Percentiles rank a stretch among this genome's conserved stretches.
Conservation (phyloP, 139 green algal genomes). For the Chlorella sorokiniana region DNA sequence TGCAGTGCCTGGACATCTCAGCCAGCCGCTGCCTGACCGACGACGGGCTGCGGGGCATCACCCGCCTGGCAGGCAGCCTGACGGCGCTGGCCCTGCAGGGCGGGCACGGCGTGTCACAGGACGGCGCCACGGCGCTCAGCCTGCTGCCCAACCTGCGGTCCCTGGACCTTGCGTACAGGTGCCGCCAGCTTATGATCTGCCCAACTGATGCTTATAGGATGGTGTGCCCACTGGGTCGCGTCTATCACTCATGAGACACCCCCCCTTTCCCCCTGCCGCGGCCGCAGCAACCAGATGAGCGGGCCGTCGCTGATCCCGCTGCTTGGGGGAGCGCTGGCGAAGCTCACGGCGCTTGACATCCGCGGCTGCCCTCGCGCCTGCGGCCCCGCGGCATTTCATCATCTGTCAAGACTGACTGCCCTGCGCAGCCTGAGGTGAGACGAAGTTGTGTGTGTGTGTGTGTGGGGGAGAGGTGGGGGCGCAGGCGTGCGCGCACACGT, state of each 20-base stretch:
- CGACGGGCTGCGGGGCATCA: conserved; percentile 1
- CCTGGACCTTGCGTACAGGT: conserved; percentile 3
- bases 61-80: background rate
- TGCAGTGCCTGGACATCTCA: conserved; percentile 14
- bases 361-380: background rate
- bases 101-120: background rate
- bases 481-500: too few relatives aligned
- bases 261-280: background rate
- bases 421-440: background rate
- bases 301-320: background rate
- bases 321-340: background rate
- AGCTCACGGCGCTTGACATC: background rate
- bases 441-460: background rate
- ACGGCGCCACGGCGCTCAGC: conserved; percentile 15
- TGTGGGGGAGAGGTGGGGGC: too few relatives aligned
- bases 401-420: background rate
- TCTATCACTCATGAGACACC: background rate
- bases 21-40: background rate
- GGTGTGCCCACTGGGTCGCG: background rate
- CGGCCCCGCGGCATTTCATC: background rate
- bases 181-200: background rate
- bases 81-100: background rate
- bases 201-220: background rate
- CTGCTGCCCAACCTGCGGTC: background rate
- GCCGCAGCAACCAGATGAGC: conserved; percentile 5